Percentiles rank a stretch among this genome's conserved stretches.
Evolutionary conservation across 306 rosid species (phyloP).

Genomic region (Herpetospermum pedunculosum): DNA sequence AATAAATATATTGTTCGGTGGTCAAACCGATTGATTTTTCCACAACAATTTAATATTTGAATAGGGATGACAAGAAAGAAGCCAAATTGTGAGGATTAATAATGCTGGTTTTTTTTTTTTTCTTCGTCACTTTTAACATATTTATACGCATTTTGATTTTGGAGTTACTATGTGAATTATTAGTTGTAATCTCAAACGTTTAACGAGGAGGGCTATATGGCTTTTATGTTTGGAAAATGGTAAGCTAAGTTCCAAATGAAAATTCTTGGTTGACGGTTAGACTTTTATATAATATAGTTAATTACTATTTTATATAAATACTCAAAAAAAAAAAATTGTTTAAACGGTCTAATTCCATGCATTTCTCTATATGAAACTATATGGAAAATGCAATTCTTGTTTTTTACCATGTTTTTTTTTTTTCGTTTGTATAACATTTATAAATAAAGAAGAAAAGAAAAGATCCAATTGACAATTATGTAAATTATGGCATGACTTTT

Average conservation of each 20-base stretch:
- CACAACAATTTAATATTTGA: background rate
- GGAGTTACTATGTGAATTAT: slow-evolving; percentile 2
- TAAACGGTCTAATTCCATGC: background rate
- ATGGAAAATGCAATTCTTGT: background rate
- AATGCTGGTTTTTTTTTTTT: background rate
- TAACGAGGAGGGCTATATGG: background rate
- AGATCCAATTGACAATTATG: too few relatives aligned
- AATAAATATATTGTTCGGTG: slow-evolving; percentile 5
- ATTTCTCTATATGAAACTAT: background rate
- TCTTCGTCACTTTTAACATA: too few relatives aligned
- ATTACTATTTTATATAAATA: background rate
- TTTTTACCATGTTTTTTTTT: background rate
- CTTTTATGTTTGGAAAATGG: background rate
- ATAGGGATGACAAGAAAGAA: background rate
- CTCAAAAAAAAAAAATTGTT: background rate
- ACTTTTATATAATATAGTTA: background rate
- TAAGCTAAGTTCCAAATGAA: background rate
- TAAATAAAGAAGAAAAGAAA: too few relatives aligned
- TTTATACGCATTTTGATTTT: background rate
- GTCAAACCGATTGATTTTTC: background rate
- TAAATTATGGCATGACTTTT: too few relatives aligned
- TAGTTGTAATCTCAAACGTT: background rate
- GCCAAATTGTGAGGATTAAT: background rate
- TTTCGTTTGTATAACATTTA: too few relatives aligned
- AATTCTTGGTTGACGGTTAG: background rate